A percentile compares a stretch with the other conserved stretches of the same genome.
Conservation (phyloP, 306 rosid species). For the Vigna nakashimae region DNA sequence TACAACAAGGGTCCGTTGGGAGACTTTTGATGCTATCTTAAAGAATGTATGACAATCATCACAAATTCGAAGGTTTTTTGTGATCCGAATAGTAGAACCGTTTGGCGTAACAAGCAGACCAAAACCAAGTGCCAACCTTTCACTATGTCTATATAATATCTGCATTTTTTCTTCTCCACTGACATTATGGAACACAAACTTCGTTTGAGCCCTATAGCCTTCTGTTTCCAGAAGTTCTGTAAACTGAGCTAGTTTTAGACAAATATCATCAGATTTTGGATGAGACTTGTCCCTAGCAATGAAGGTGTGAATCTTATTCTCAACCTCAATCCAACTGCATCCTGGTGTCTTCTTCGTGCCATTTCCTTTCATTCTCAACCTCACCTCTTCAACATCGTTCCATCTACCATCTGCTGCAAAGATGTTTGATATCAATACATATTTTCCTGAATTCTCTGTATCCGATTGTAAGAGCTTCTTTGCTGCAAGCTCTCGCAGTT, state of each 20-base stretch:
- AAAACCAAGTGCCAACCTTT: too few relatives aligned
- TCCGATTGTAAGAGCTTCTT: slow-evolving; percentile 65
- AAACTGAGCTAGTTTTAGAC: slow-evolving; percentile 56
- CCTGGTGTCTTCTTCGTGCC: slow-evolving; percentile 82
- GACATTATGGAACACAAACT: too few relatives aligned
- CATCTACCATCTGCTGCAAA: slow-evolving; percentile 74
- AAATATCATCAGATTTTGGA: slow-evolving; percentile 58
- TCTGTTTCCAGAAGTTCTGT: slow-evolving; percentile 44
- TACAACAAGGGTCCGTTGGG: too few relatives aligned
- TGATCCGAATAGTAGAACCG: too few relatives aligned
- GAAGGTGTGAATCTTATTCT: slow-evolving; percentile 68
- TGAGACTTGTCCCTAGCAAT: slow-evolving; percentile 73
- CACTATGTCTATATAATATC: too few relatives aligned
- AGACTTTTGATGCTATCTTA: too few relatives aligned
- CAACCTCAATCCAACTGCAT: slow-evolving; percentile 79
- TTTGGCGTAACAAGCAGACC: too few relatives aligned
- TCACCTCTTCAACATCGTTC: slow-evolving; percentile 71
- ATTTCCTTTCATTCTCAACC: slow-evolving; percentile 70
- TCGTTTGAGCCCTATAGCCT: too few relatives aligned
- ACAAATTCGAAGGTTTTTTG: too few relatives aligned
- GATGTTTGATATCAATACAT: slow-evolving; percentile 68
- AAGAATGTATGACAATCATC: too few relatives aligned
- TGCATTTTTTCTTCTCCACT: too few relatives aligned
- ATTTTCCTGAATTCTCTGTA: slow-evolving; percentile 68
- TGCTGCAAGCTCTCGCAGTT: slow-evolving; percentile 68